phyloP scores from a whole-genome alignment of 169 alveolate genomes.

The Plasmodium relictum region DNA sequence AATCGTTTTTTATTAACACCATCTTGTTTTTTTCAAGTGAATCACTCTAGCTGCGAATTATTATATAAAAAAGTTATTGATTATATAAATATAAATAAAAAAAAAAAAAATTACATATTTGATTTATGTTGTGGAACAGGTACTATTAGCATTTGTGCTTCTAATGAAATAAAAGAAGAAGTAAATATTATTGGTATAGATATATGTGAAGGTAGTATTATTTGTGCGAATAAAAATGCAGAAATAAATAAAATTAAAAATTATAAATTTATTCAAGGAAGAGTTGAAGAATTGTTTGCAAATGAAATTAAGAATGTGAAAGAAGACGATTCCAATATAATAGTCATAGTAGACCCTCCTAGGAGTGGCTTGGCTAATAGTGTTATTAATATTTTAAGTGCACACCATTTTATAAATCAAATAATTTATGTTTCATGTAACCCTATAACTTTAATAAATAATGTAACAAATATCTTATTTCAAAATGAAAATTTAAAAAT shows the following conservation, averaged over 20 bases:
- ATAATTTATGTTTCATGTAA: slow-evolving; percentile 77
- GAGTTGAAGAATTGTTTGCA: slow-evolving; percentile 71
- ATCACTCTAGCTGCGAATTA: slow-evolving; percentile 71
- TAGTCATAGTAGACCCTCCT: slow-evolving; percentile 77
- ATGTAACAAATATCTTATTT: slow-evolving; percentile 67
- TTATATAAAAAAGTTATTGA: slow-evolving; percentile 63
- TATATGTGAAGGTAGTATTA: slow-evolving; percentile 71
- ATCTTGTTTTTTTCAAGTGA: slow-evolving; percentile 77
- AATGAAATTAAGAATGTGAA: slow-evolving; percentile 57
- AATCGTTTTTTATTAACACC: slow-evolving; percentile 75
- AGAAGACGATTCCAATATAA: slow-evolving; percentile 44
- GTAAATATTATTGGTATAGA: slow-evolving; percentile 68
- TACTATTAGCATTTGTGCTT: slow-evolving; percentile 73
- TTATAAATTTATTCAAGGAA: slow-evolving; percentile 75
- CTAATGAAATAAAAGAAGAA: slow-evolving; percentile 49
- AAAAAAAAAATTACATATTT: slow-evolving; percentile 56
- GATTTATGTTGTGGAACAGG: slow-evolving; percentile 79
- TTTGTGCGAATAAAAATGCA: slow-evolving; percentile 75
- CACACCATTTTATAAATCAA: slow-evolving; percentile 54
- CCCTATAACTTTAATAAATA: slow-evolving; percentile 46
- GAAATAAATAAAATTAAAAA: slow-evolving; percentile 65
- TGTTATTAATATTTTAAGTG: slow-evolving; percentile 50
- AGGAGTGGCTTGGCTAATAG: slow-evolving; percentile 68
- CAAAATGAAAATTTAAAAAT: slow-evolving; percentile 61
- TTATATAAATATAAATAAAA: slow-evolving; percentile 42